phyloP scores from a whole-genome alignment of 176 grass and related monocot genomes.

The Themeda triandra region DNA sequence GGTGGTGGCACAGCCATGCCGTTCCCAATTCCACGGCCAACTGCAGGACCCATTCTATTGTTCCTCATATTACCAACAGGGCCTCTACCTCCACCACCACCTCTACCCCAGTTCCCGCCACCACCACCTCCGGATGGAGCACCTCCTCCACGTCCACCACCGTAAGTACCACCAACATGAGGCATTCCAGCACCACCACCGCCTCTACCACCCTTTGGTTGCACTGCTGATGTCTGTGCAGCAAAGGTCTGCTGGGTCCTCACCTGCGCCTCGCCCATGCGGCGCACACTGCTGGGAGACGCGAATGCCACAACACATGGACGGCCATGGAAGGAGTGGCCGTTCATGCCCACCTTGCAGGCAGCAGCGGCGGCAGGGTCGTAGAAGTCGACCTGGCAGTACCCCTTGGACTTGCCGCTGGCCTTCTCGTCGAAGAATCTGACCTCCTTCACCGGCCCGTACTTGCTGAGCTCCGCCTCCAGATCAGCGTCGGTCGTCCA shows the following conservation, averaged over 20 bases:
- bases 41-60: constrained; percentile 43
- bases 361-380: constrained; percentile 39
- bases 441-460: constrained; percentile 79
- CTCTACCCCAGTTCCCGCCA: constrained; percentile 54
- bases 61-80: constrained; percentile 63
- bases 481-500: constrained; percentile 93
- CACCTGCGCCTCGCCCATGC: constrained; percentile 75
- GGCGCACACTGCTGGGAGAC: constrained; percentile 40
- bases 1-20: constrained; percentile 64
- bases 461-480: constrained; percentile 65
- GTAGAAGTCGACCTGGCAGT: constrained; percentile 78
- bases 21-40: constrained; percentile 65
- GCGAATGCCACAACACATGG: constrained; percentile 76
- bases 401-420: constrained; percentile 89
- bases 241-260: constrained; percentile 55
- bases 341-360: constrained; percentile 82
- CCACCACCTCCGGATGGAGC: constrained; percentile 30
- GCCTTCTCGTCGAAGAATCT: constrained; percentile 93
- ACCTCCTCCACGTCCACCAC: constrained; percentile 41
- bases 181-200: constrained; percentile 21
- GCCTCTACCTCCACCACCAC: constrained; percentile 55
- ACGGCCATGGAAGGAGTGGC: constrained; percentile 61
- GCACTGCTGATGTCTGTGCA: constrained; percentile 36
- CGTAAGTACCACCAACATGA: constrained; percentile 47
- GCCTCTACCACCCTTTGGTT: constrained; percentile 55